These are phyloP conservation scores for Cystobasidium onofrii DNA, from an alignment of 768 basidiomycete genomes.

Conservation along the genomic window DNA sequence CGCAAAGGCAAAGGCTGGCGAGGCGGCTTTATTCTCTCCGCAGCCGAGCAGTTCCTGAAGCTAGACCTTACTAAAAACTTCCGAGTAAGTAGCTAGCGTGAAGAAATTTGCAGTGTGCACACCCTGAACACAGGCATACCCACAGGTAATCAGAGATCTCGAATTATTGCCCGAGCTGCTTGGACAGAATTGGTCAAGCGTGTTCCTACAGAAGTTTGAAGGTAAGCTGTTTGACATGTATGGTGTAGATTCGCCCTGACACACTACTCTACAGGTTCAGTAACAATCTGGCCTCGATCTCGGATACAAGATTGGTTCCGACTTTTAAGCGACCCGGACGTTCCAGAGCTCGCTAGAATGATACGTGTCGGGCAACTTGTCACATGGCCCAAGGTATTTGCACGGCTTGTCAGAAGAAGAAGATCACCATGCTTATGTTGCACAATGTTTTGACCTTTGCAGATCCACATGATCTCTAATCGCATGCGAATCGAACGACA, in stretches of 20 bases:
- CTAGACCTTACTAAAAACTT: conserved; percentile 94
- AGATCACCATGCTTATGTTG: too few relatives aligned
- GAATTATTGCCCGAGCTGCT: conserved; percentile 87
- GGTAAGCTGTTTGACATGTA: conserved; percentile 42
- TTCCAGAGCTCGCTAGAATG: conserved; percentile 70
- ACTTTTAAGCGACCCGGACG: conserved; percentile 48
- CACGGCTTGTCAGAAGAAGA: not conserved
- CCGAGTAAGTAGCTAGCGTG: conserved; percentile 51
- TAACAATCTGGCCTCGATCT: conserved; percentile 45
- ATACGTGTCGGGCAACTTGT: conserved; percentile 75
- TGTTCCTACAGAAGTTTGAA: conserved; percentile 87
- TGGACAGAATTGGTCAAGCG: conserved; percentile 92
- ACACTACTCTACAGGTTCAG: conserved; percentile 42
- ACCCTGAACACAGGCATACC: not conserved
- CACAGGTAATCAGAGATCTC: conserved; percentile 78
- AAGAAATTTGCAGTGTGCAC: not conserved
- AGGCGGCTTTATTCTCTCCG: conserved; percentile 46
- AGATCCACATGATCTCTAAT: conserved; percentile 93
- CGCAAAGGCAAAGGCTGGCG: conserved; percentile 94
- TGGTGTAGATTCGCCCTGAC: not conserved
- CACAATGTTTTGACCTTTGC: too few relatives aligned
- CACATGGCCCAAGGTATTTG: conserved; percentile 87
- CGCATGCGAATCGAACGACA: conserved; percentile 51
- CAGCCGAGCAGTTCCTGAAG: conserved; percentile 41
- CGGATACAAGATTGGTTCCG: conserved; percentile 74